Percentiles rank a stretch among this genome's conserved stretches.
These are phyloP conservation scores for Arthrinium phaeospermum DNA, from an alignment of 2,329 filamentous ascomycete species.

Conservation along the genomic window DNA sequence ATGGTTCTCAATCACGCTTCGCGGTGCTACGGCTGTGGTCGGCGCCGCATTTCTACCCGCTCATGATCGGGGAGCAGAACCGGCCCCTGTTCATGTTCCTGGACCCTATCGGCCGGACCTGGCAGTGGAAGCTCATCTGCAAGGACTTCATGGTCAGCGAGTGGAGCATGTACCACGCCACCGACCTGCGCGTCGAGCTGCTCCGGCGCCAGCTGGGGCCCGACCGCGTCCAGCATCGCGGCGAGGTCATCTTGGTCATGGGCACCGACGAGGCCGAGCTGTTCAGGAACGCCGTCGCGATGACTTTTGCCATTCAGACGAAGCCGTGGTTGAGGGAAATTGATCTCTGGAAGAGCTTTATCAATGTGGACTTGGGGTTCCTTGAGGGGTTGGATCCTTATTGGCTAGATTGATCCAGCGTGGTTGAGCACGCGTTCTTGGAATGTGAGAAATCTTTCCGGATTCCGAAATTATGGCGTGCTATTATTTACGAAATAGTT, in stretches of 20 bases:
- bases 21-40: conserved; percentile 52
- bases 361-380: conserved; percentile 52
- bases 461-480: background rate
- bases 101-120: conserved; percentile 48
- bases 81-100: conserved; percentile 44
- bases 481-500: background rate
- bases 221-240: conserved; percentile 45
- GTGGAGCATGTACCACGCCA: conserved; percentile 45
- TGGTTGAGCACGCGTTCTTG: background rate
- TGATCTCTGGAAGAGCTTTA: conserved; percentile 57
- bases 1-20: conserved; percentile 38
- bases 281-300: conserved; percentile 43
- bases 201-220: conserved; percentile 37
- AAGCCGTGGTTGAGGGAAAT: conserved; percentile 55
- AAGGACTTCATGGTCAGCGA: conserved; percentile 52
- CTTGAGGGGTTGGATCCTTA: conserved; percentile 46
- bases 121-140: conserved; percentile 54
- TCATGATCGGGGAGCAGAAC: conserved; percentile 48
- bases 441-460: background rate
- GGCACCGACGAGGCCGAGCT: conserved; percentile 47
- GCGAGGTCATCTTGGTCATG: conserved; percentile 54
- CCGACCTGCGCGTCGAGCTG: conserved; percentile 39
- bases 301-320: conserved; percentile 52
- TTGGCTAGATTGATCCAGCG: conserved; percentile 41
- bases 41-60: conserved; percentile 54